These are phyloP conservation scores for Eucalyptus coolabah DNA, from an alignment of 345 rosid species.

Conservation along the genomic window DNA sequence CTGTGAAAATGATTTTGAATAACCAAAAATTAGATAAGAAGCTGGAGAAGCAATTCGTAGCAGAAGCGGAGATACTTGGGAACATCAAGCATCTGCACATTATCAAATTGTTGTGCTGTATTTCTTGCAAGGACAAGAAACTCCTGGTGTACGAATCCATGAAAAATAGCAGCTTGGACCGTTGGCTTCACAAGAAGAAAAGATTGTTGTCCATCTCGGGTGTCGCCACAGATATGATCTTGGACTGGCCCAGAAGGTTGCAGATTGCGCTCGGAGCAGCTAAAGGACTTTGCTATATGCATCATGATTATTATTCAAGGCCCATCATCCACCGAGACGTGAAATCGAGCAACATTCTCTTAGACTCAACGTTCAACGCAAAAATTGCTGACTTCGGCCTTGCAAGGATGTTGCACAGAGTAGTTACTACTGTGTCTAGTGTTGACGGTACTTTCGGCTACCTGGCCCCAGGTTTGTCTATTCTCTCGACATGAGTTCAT, in stretches of 20 bases:
- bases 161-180: constrained; percentile 44
- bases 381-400: constrained; percentile 62
- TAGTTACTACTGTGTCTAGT: no score
- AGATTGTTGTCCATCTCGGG: neutral
- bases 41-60: constrained; percentile 30
- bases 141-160: constrained; percentile 55
- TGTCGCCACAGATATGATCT: neutral
- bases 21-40: constrained; percentile 10
- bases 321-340: constrained; percentile 43
- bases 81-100: constrained; percentile 36
- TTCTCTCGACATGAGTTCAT: neutral
- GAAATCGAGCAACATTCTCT: constrained; percentile 51
- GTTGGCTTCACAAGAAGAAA: constrained; percentile 22
- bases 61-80: constrained; percentile 38
- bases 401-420: constrained; percentile 27
- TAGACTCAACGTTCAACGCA: constrained; percentile 45
- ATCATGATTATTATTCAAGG: rapidly evolving
- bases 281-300: neutral
- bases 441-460: constrained; percentile 30
- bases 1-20: constrained; percentile 41
- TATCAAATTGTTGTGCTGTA: constrained; percentile 44
- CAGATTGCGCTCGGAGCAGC: neutral
- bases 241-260: neutral
- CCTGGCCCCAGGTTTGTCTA: constrained; percentile 35
- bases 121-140: constrained; percentile 26